Evolutionary conservation across 2,329 filamentous ascomycete genomes (phyloP).

Genomic region (Phaeosphaeriaceae sp.): DNA sequence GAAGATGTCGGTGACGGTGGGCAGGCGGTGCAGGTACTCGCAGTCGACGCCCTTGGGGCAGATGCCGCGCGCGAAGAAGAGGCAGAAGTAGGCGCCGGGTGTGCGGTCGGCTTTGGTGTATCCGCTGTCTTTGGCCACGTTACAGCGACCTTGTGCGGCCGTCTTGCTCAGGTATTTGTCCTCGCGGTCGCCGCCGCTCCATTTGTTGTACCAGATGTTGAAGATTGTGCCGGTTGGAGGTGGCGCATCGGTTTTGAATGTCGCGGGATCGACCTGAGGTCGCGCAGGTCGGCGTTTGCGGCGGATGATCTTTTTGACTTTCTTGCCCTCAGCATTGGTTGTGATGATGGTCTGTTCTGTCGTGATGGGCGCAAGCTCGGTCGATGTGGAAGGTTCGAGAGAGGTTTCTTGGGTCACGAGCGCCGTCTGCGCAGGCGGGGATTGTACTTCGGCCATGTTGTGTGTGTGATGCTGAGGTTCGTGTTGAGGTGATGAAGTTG

Average conservation of each 20-base stretch:
- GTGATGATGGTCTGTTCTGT: constrained; percentile 41
- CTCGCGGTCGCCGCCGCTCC: constrained; percentile 93
- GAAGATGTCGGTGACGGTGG: constrained; percentile 85
- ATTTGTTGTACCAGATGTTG: constrained; percentile 99
- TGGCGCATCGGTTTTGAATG: constrained; percentile 82
- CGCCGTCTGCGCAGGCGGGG: constrained; percentile 30
- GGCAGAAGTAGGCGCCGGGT: constrained; percentile 82
- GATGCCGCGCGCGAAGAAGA: constrained; percentile 84
- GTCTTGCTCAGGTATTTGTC: constrained; percentile 87
- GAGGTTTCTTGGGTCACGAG: constrained; percentile 15
- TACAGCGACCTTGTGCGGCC: constrained; percentile 84
- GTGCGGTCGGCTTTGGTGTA: constrained; percentile 59
- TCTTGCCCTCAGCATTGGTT: constrained; percentile 59
- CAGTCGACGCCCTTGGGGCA: constrained; percentile 91
- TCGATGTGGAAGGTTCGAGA: constrained; percentile 28
- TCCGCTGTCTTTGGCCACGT: constrained; percentile 71
- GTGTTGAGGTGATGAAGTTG: constrained; percentile 1
- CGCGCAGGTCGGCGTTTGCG: constrained; percentile 90
- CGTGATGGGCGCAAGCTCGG: constrained; percentile 31
- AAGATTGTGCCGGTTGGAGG: constrained; percentile 94
- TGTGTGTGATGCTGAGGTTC: constrained; percentile 8
- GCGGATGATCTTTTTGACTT: constrained; percentile 90
- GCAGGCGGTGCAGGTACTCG: constrained; percentile 90
- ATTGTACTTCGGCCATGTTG: constrained; percentile 42
- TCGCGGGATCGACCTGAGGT: constrained; percentile 85